Evolutionary conservation across 2,329 filamentous ascomycete genomes (phyloP), one percentile per base, ranked within the genome.

Genomic region (Polytolypa hystricis): DNA sequence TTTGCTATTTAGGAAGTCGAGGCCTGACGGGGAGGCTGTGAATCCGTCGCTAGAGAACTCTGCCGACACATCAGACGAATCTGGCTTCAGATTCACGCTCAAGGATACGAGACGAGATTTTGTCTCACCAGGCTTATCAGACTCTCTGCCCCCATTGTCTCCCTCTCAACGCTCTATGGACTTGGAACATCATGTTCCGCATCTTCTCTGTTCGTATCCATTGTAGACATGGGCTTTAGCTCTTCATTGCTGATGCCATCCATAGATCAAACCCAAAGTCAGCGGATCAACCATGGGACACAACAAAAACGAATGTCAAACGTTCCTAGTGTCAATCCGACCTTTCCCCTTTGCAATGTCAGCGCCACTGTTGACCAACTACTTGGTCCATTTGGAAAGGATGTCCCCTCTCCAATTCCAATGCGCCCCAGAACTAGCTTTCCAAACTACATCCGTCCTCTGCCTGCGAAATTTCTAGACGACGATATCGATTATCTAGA

Each of bases 401-500:
- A 21, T 3, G 18, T 19, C 62, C 53, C 44, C 71, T 45, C 62
- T 71, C 43, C 61, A 73, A 44, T 60, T 65, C 44, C 60, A 67
- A 40, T 66, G 69, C 52, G 50, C 52, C 47, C 47, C 47, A 56
- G 53, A 21, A 58, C 65, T 30, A 60, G 67, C 21, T 66, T 78
- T 20, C 74, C 74, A 5, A 57, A 77, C 39, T 95, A 85, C 53
- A 77, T 95, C 52, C 83, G 84, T 50, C 79, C 84, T 16, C 67
- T 94, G 5, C 85, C 86, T 1, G 61, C 73, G 29, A 81, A 80
- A 52, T 81, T 94, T 47, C 77, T 81, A 4, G 69, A 74, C 10
- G 85, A 93, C 48, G 87, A 95, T 62, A 74, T 93, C 42, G 72
- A 78, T 39, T 94, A 91, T 57, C 70, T 95, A 39, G 73, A 79